phyloP scores from a whole-genome alignment of 1,284 basidiomycete genomes.

The Austroboletus niveus region DNA sequence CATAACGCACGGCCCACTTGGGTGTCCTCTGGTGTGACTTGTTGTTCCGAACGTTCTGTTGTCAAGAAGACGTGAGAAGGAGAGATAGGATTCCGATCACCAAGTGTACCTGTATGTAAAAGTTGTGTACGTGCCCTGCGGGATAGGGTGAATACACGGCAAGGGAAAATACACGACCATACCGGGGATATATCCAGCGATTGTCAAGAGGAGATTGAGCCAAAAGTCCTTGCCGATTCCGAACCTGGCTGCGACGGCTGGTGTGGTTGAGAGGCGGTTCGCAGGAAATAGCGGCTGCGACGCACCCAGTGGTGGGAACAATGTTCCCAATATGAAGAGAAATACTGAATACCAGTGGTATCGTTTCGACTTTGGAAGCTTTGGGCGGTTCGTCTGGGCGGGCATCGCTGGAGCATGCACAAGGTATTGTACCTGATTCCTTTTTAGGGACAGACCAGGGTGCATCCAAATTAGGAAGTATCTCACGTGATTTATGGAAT shows the following conservation, averaged over 20 bases:
- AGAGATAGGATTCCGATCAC: slow-evolving; percentile 1
- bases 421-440: slow-evolving; percentile 1
- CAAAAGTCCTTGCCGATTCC: slow-evolving; percentile 93
- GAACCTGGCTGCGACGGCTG: slow-evolving; percentile 93
- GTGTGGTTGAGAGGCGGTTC: slow-evolving; percentile 6
- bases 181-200: slow-evolving; percentile 92
- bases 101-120: slow-evolving; percentile 77
- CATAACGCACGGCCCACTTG: slow-evolving; percentile 90
- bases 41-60: slow-evolving; percentile 92
- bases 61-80: slow-evolving; percentile 8
- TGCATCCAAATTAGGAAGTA: slow-evolving; percentile 5
- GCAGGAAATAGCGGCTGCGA: slow-evolving; percentile 8
- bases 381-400: slow-evolving; percentile 44
- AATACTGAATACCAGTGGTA: slow-evolving; percentile 84
- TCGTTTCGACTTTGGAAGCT: slow-evolving; percentile 64
- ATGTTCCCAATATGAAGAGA: slow-evolving; percentile 79
- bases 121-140: slow-evolving; percentile 82
- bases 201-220: slow-evolving; percentile 86
- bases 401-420: slow-evolving; percentile 29
- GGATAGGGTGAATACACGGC: slow-evolving; percentile 12
- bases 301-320: slow-evolving; percentile 86
- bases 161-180: slow-evolving; percentile 17
- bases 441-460: slow-evolving; percentile 6
- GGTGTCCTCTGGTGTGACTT: slow-evolving; percentile 88
- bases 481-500: slow-evolving; percentile 31